Evolutionary conservation across 225 moss, liverwort and hornwort species (phyloP).

Genomic region (Bryoerythrophyllum caledonicum): DNA sequence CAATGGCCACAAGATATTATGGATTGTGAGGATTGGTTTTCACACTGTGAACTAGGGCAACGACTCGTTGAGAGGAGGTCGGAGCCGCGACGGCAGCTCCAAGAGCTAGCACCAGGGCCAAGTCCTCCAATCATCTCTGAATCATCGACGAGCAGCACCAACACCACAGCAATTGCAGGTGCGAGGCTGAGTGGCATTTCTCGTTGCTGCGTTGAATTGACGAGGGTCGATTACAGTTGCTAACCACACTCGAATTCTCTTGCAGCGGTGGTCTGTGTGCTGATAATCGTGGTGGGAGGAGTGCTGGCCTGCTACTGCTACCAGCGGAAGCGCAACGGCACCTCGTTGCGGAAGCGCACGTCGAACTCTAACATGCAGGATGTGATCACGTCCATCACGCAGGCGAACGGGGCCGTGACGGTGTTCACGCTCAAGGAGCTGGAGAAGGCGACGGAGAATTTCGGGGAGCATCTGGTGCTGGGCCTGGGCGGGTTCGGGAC

Average conservation of each 20-base stretch:
- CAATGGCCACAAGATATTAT: too few species aligned
- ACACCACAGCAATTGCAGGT: slow-evolving; percentile 41
- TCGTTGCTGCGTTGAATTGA: too few species aligned
- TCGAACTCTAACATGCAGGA: slow-evolving; percentile 46
- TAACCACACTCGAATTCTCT: slow-evolving; percentile 27
- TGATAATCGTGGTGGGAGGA: slow-evolving; percentile 38
- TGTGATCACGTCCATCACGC: slow-evolving; percentile 46
- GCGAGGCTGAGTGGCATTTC: too few species aligned
- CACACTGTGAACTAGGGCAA: slow-evolving; percentile 44
- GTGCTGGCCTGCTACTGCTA: slow-evolving; percentile 38
- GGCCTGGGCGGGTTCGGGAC: slow-evolving; percentile 89
- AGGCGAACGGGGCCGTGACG: slow-evolving; percentile 42
- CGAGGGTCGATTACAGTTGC: too few species aligned
- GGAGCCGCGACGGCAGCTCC: slow-evolving; percentile 32
- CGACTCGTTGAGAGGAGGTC: slow-evolving; percentile 26
- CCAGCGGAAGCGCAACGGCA: slow-evolving; percentile 29
- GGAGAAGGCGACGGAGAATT: slow-evolving; percentile 75
- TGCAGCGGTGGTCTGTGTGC: slow-evolving; percentile 47
- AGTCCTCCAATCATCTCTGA: neutral
- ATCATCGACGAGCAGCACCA: slow-evolving; percentile 21
- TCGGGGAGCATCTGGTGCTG: slow-evolving; percentile 65
- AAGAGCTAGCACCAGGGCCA: slow-evolving; percentile 7
- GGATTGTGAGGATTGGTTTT: too few species aligned
- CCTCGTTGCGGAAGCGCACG: slow-evolving; percentile 35
- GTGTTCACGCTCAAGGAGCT: slow-evolving; percentile 77